Evolutionary conservation across 441 rosid species (phyloP).

Genomic region (Melastoma candidum): DNA sequence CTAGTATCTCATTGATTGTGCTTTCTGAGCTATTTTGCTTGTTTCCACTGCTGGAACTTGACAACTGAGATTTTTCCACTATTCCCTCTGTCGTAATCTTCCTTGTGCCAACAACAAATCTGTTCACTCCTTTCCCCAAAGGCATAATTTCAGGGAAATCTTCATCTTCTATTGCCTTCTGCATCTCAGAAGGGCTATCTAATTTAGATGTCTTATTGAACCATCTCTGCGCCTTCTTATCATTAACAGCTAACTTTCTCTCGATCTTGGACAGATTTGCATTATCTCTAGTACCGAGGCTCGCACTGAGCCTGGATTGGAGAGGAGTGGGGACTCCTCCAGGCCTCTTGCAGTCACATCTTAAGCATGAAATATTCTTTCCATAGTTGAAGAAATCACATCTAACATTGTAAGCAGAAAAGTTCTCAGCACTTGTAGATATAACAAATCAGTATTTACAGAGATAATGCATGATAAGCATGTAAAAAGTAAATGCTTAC

Average conservation of each 20-base stretch:
- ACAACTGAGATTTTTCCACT: conserved; percentile 33
- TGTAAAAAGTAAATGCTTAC: conserved; percentile 39
- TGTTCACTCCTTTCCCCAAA: conserved; percentile 11
- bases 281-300: conserved; percentile 17
- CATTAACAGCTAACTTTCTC: conserved; percentile 57
- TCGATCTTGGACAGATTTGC: conserved; percentile 31
- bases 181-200: conserved; percentile 38
- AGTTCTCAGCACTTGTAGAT: neutral
- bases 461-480: conserved; percentile 3
- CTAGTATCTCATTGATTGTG: too few relatives aligned
- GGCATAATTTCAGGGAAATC: conserved; percentile 17
- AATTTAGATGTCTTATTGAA: conserved; percentile 59
- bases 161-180: conserved; percentile 20
- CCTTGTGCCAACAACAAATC: conserved; percentile 16
- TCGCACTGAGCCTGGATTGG: conserved; percentile 11
- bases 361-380: conserved; percentile 75
- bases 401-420: conserved; percentile 28
- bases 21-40: too few relatives aligned
- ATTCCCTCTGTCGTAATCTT: conserved; percentile 9
- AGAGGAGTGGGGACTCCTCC: conserved; percentile 25
- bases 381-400: conserved; percentile 73
- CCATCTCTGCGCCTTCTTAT: conserved; percentile 76
- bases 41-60: neutral
- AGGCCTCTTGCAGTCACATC: conserved; percentile 85
- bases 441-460: too few relatives aligned